Percentiles rank a stretch among this genome's conserved stretches.
Evolutionary conservation across 148 eudicot species (phyloP).

Genomic region (Linanthus parryae): DNA sequence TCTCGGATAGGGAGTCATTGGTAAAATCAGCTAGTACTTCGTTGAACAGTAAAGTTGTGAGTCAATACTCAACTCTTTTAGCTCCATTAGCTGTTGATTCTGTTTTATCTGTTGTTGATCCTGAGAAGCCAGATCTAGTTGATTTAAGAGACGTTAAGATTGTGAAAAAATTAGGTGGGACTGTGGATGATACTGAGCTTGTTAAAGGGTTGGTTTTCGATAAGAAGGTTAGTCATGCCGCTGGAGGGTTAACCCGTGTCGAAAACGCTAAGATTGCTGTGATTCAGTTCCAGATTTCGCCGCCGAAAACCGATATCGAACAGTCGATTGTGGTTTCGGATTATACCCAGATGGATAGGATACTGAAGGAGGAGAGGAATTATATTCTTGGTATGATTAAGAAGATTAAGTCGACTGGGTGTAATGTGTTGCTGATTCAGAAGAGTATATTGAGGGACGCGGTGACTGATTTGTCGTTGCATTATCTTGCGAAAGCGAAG

Average conservation of each 20-base stretch:
- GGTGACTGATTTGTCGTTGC: constrained; percentile 87
- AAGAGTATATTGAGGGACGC: constrained; percentile 98
- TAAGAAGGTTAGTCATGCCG: constrained; percentile 83
- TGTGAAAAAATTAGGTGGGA: constrained; percentile 87
- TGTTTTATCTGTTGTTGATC: constrained; percentile 79
- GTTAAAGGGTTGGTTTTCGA: constrained; percentile 85
- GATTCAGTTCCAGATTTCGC: constrained; percentile 92
- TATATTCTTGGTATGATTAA: constrained; percentile 90
- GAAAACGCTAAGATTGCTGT: constrained; percentile 93
- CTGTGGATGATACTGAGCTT: constrained; percentile 90
- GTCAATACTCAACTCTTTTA: constrained; percentile 82
- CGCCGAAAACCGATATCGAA: constrained; percentile 94
- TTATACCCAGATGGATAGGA: constrained; percentile 95
- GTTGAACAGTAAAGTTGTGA: constrained; percentile 83
- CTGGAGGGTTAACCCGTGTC: constrained; percentile 80
- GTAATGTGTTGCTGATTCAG: constrained; percentile 91
- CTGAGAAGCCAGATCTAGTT: constrained; percentile 64
- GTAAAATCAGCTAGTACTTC: constrained; percentile 82
- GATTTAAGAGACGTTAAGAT: constrained; percentile 84
- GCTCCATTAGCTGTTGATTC: constrained; percentile 93
- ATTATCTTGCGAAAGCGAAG: constrained; percentile 94
- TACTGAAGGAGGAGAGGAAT: constrained; percentile 91
- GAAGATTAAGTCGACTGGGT: constrained; percentile 91
- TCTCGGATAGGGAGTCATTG: constrained; percentile 66
- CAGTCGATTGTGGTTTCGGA: constrained; percentile 91